These are phyloP conservation scores for Chaetomium fimeti DNA, from an alignment of 495 filamentous ascomycete species.

Conservation along the genomic window DNA sequence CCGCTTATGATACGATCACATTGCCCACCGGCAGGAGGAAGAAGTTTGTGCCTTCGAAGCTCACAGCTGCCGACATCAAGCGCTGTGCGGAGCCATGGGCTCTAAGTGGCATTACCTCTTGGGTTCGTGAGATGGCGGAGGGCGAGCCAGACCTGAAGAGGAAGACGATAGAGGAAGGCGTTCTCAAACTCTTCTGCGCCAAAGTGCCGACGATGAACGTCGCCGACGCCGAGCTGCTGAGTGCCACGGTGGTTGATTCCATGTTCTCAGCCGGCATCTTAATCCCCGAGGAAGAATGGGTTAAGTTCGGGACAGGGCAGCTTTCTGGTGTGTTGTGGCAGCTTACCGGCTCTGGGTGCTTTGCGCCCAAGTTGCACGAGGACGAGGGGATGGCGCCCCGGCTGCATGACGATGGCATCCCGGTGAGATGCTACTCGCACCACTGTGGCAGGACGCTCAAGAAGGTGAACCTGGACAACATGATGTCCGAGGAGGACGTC, in stretches of 20 bases:
- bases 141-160: constrained; percentile 79
- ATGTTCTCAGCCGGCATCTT: constrained; percentile 80
- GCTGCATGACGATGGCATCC: constrained; percentile 44
- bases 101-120: constrained; percentile 78
- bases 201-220: constrained; percentile 99
- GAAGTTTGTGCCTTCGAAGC: constrained; percentile 83
- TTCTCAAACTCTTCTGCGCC: constrained; percentile 87
- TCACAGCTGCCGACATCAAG: constrained; percentile 79
- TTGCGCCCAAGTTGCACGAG: constrained; percentile 78
- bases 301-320: constrained; percentile 75
- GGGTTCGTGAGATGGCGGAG: constrained; percentile 85
- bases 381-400: constrained; percentile 50
- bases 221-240: constrained; percentile 88
- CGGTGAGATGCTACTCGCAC: constrained; percentile 86
- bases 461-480: constrained; percentile 79
- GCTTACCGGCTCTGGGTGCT: constrained; percentile 89
- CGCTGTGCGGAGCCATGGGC: constrained; percentile 92
- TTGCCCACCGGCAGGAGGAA: constrained; percentile 67
- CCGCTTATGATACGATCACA: constrained; percentile 66
- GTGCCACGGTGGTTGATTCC: constrained; percentile 70
- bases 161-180: constrained; percentile 76
- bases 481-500: constrained; percentile 63
- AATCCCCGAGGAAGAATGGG: constrained; percentile 93
- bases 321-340: constrained; percentile 90
- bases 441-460: constrained; percentile 92